phyloP scores from a whole-genome alignment of 306 rosid species.

The Nissolia schottii region DNA sequence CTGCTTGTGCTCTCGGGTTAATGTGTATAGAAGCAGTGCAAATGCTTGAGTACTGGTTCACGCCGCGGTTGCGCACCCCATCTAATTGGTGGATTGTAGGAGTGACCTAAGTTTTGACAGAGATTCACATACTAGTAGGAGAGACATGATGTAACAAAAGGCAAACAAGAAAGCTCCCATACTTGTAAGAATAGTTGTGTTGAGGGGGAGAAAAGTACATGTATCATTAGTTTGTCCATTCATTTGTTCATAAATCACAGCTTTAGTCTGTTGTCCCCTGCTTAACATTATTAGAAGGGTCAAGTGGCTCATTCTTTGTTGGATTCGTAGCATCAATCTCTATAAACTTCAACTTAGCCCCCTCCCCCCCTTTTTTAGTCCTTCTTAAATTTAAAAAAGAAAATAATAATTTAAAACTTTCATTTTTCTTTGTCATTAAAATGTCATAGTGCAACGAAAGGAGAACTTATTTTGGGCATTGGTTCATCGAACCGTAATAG shows the following conservation, averaged over 20 bases:
- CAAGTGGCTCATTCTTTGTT: not conserved
- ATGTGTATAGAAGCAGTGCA: conserved; percentile 27
- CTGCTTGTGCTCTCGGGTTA: conserved; percentile 65
- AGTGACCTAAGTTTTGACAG: conserved; percentile 36
- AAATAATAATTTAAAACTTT: too few relatives aligned
- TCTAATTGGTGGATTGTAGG: conserved; percentile 18
- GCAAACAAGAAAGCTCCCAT: conserved; percentile 26
- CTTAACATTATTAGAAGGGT: not conserved
- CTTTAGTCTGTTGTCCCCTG: not conserved
- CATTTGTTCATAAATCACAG: conserved; percentile 26
- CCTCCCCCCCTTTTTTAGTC: not conserved
- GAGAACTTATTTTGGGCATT: too few relatives aligned
- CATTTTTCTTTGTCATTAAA: too few relatives aligned
- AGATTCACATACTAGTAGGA: conserved; percentile 34
- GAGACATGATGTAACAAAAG: conserved; percentile 28
- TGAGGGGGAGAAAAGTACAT: conserved; percentile 14
- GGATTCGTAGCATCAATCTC: too few relatives aligned
- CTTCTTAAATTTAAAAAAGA: too few relatives aligned
- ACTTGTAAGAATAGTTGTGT: conserved; percentile 29
- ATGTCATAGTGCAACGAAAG: too few relatives aligned
- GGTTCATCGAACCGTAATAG: too few relatives aligned
- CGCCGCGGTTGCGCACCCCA: conserved; percentile 16
- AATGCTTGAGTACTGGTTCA: conserved; percentile 13
- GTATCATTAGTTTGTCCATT: conserved; percentile 37
- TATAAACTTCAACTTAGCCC: not conserved